Percentiles rank a stretch among this genome's conserved stretches.
These are phyloP conservation scores for Penicillium brevicompactum DNA, from an alignment of 2,329 filamentous ascomycete species.

Conservation along the genomic window DNA sequence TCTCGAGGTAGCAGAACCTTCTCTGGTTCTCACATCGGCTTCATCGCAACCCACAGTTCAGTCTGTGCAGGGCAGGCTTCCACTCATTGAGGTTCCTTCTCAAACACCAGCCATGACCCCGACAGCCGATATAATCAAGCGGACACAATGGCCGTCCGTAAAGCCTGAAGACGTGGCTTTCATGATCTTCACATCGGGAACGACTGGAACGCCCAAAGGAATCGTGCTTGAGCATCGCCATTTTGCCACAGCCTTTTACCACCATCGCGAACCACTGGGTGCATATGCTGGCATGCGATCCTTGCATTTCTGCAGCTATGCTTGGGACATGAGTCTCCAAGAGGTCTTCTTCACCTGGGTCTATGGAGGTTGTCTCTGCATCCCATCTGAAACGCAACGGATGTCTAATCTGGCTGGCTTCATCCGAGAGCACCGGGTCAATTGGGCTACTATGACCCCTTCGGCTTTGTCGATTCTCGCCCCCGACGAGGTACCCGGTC, in stretches of 20 bases:
- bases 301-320: background rate
- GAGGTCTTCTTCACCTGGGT: background rate
- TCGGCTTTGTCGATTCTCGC: background rate
- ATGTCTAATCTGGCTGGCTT: background rate
- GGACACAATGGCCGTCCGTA: background rate
- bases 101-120: background rate
- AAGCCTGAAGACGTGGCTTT: background rate
- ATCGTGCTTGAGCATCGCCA: slow-evolving; percentile 38
- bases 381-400: background rate
- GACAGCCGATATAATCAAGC: background rate
- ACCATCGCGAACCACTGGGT: background rate
- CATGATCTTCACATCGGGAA: slow-evolving; percentile 47
- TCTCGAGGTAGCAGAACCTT: background rate
- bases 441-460: background rate
- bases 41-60: background rate
- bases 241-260: slow-evolving; percentile 28
- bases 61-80: background rate
- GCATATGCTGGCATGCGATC: background rate
- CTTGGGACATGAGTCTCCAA: background rate
- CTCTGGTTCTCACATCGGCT: background rate
- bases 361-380: background rate
- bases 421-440: background rate
- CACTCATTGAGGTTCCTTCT: background rate
- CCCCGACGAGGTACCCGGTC: background rate
- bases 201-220: slow-evolving; percentile 47